A percentile compares a stretch with the other conserved stretches of the same genome.
Evolutionary conservation across 2,329 filamentous ascomycete genomes (phyloP).

Genomic region (Corniculantispora saksenae): DNA sequence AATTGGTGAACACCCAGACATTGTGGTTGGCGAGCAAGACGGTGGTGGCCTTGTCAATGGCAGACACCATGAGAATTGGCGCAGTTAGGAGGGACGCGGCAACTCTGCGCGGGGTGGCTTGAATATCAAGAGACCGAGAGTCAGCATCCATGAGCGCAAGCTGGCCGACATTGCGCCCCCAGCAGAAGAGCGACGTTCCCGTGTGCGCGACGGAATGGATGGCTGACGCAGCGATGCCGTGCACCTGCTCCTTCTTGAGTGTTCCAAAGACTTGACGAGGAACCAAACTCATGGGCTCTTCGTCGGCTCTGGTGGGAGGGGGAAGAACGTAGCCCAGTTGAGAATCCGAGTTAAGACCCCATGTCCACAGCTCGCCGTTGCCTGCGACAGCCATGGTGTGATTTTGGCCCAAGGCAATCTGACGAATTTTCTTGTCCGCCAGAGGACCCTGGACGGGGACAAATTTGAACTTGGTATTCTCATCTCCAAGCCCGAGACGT

Average conservation of each 20-base stretch:
- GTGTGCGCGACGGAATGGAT: slow-evolving; percentile 92
- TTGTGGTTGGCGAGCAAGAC: slow-evolving; percentile 84
- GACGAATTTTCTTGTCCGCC: slow-evolving; percentile 69
- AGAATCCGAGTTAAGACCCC: slow-evolving; percentile 84
- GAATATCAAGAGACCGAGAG: slow-evolving; percentile 84
- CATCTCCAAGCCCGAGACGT: slow-evolving; percentile 83
- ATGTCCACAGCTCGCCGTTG: slow-evolving; percentile 90
- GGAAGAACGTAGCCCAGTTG: slow-evolving; percentile 86
- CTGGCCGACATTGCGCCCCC: slow-evolving; percentile 94
- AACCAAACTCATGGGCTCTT: slow-evolving; percentile 77
- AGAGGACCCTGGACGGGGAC: slow-evolving; percentile 78
- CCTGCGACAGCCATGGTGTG: slow-evolving; percentile 84
- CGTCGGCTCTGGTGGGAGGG: slow-evolving; percentile 64
- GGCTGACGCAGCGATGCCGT: slow-evolving; percentile 83
- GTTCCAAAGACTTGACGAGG: slow-evolving; percentile 91
- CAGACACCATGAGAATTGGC: slow-evolving; percentile 75
- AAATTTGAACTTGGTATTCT: slow-evolving; percentile 86
- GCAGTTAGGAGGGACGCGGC: slow-evolving; percentile 73
- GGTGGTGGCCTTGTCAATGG: slow-evolving; percentile 86
- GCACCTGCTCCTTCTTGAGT: slow-evolving; percentile 79
- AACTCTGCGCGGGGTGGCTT: slow-evolving; percentile 80
- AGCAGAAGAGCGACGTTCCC: slow-evolving; percentile 79
- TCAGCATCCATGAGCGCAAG: slow-evolving; percentile 93
- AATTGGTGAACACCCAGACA: slow-evolving; percentile 93
- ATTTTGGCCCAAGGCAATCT: slow-evolving; percentile 86